These are phyloP conservation scores for Diplotaxis tenuifolia DNA, from an alignment of 345 rosid species.

Conservation along the genomic window DNA sequence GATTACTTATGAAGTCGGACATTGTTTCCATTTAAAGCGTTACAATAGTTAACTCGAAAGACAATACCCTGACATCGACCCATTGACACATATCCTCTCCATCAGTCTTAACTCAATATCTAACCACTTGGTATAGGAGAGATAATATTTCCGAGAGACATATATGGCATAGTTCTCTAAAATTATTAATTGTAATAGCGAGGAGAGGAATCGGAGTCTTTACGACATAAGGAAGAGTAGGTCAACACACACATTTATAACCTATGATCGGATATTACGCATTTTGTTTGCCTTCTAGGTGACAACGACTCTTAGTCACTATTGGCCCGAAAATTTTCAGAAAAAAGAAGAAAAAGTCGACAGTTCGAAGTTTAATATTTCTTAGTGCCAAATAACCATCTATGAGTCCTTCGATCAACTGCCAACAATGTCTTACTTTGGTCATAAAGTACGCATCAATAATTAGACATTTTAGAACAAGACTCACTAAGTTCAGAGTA, in stretches of 20 bases:
- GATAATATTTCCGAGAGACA: not conserved
- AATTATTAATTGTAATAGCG: conserved; percentile 3
- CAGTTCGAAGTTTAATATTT: not conserved
- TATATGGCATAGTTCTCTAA: not conserved
- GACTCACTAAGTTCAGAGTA: not conserved
- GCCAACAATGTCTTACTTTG: conserved; percentile 21
- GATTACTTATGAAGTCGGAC: not conserved
- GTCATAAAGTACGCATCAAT: conserved; percentile 6
- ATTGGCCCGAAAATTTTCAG: not conserved
- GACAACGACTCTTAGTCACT: conserved; percentile 18
- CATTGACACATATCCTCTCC: not conserved
- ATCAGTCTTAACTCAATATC: not conserved
- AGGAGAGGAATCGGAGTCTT: conserved; percentile 12
- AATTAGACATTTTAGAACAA: conserved; percentile 1
- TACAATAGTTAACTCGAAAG: not conserved
- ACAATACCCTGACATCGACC: not conserved
- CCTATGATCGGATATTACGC: conserved; percentile 1
- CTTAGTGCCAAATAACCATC: conserved; percentile 1
- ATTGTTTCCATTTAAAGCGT: not conserved
- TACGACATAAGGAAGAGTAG: conserved; percentile 17
- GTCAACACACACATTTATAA: conserved; percentile 26
- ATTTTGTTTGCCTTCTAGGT: conserved; percentile 28
- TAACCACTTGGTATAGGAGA: not conserved
- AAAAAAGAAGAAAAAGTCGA: not conserved
- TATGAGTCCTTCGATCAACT: not conserved